phyloP scores from a whole-genome alignment of 2,329 filamentous ascomycete species.

The Neofusicoccum umdonicola region DNA sequence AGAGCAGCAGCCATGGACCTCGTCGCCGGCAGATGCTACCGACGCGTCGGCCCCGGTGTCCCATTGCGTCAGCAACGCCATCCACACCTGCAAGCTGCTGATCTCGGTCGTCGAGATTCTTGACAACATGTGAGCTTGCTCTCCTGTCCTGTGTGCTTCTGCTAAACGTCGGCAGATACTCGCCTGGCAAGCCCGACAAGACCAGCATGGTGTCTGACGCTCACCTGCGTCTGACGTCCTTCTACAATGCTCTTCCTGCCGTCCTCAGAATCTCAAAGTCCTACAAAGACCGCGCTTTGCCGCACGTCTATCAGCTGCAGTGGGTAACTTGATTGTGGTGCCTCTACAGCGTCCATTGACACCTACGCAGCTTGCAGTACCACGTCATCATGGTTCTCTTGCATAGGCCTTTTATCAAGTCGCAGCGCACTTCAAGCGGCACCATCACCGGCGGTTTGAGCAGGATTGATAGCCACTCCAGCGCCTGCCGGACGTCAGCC shows the following conservation, averaged over 20 bases:
- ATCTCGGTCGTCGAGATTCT: not conserved
- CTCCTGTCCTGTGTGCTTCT: not conserved
- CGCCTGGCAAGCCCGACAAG: not conserved
- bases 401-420: not conserved
- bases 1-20: not conserved
- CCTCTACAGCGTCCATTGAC: no score
- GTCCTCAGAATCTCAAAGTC: not conserved
- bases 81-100: not conserved
- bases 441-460: not conserved
- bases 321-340: not conserved
- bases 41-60: not conserved
- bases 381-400: not conserved
- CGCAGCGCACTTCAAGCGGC: not conserved
- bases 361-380: not conserved
- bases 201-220: not conserved
- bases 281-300: not conserved
- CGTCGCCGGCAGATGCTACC: not conserved
- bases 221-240: not conserved
- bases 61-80: not conserved
- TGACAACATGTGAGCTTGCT: not conserved
- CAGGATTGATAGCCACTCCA: not conserved
- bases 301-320: not conserved
- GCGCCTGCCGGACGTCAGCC: not conserved
- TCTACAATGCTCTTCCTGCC: not conserved
- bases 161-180: not conserved